Evolutionary conservation across 1,139 yeast genomes (phyloP), one percentile per base, ranked within the genome.

Genomic region (Pichia sp.): DNA sequence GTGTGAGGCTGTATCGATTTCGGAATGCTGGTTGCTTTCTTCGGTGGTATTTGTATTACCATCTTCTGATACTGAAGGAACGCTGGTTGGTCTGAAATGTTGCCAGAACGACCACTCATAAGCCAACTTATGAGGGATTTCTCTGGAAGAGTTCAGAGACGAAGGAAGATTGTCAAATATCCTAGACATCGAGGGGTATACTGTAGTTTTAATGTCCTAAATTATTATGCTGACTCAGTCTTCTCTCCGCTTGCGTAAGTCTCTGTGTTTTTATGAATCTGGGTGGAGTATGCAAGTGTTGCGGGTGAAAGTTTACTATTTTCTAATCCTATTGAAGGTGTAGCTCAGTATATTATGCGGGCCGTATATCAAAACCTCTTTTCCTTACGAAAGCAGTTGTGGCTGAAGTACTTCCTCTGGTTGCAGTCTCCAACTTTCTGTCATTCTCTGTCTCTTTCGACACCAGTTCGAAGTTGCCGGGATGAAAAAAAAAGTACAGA

Each of bases 101-200:
- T 62, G 59, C 64, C 65, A 64, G 52, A 64, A 53, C n/a, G 56
- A 52, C 66, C 66, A 64, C 13, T 56, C 53, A 30, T 57, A 59
- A 11, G 62, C 53, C 6, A 63, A 47, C 11, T 29, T 48, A 47
- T 63, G 64, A 16, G 48, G 19, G 15, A 36, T 8, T 49, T 49
- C 31, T 34, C 44, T 23, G 4, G 34, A 51, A 6, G 15, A 8
- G 16, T 13, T 13, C 19, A 31, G 11, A 31, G 50, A 44, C 7
- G 50, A 34, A 16, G 51, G 51, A n/a, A 53, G 16, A 23, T 31
- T 45, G 43, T 55, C 57, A 34, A 55, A 50, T 41, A 55, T 50
- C 13, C 48, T 52, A n/a, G 55, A 55, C 57, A 55, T 55, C 11
- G 10, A 31, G 34, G 34, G 34, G 34, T 31, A 31, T 31, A 31